Base-by-base conservation (phyloP, 495 filamentous ascomycete genomes). In the Glutinoglossum americanum region DNA sequence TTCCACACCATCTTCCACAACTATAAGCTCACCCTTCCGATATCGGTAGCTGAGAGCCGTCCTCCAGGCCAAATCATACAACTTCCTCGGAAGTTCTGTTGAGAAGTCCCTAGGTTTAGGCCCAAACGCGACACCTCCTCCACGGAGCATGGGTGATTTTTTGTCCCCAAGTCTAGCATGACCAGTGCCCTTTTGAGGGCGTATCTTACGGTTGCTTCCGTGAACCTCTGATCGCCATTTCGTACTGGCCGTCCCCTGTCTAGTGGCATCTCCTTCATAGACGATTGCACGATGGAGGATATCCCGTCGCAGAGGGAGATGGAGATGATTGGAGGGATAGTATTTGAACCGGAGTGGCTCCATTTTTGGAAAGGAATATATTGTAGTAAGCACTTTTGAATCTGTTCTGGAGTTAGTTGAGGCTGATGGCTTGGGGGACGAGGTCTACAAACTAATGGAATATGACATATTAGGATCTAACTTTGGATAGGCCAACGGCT, bases 61-160 rank as follows among this genome's bases (percentile, higher is more conserved):
- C 65, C 93, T 80, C 88, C 88, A 97, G 11, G 93, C 93, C 64
- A 93, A 70, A 67, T 96, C 89, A 70, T 99, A 99, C 51, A 95
- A 81, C 75, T 96, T 95, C 62, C 75, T 75, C 54, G 83, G 89
- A 59, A 99, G 74, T 35, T 74, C 77, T 19, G 87, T 89, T 55
- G 79, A 78, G 69, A 97, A 97, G 69, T 96, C 88, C 60, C 92
- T 74, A 33, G 87, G 87, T 61, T 87, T 80, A 19, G 93, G 93
- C 15, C 93, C 93, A 66, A 83, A 82, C 1, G 82, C 74, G 58
- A 89, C 88, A 64, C 87, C 93, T 68, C 92, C 92, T 59, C 92
- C 92, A 51, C 73, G 74, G 11, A 87, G 72, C 69, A 94, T 82
- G 3, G 93, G 93, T 27, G 83, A 87, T 65, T 89, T 82, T 67